These are phyloP conservation scores for Penicillium sp. DNA, from an alignment of 2,329 filamentous ascomycete genomes.

Conservation along the genomic window DNA sequence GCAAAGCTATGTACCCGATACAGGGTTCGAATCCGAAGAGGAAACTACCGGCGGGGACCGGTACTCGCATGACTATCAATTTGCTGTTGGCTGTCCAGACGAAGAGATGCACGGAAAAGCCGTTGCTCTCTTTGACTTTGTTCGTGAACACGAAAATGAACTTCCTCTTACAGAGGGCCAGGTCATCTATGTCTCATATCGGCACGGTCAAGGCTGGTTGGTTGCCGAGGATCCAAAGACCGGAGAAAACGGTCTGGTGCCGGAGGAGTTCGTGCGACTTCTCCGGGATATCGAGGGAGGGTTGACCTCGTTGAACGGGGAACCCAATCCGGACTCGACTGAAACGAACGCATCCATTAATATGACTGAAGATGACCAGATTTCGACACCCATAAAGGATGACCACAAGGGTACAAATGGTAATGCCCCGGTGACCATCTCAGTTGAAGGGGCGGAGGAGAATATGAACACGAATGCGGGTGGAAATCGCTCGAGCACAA, in stretches of 20 bases:
- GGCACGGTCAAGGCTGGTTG: conserved; percentile 94
- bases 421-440: conserved; percentile 5
- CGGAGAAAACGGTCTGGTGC: conserved; percentile 87
- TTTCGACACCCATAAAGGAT: conserved; percentile 32
- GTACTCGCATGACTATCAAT: conserved; percentile 89
- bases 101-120: conserved; percentile 98
- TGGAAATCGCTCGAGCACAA: conserved; percentile 16
- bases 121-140: conserved; percentile 92
- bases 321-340: conserved; percentile 43
- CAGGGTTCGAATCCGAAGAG: conserved; percentile 42
- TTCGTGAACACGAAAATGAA: conserved; percentile 94
- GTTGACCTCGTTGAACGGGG: conserved; percentile 65
- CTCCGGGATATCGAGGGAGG: conserved; percentile 91
- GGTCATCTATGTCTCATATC: conserved; percentile 92
- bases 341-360: conserved; percentile 56
- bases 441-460: conserved; percentile 2
- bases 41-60: conserved; percentile 61
- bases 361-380: conserved; percentile 43
- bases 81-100: conserved; percentile 90
- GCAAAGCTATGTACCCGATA: conserved; percentile 31
- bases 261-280: conserved; percentile 91
- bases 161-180: conserved; percentile 89
- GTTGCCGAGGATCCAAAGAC: conserved; percentile 95
- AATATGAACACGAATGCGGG: conserved; percentile 5
- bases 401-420: conserved; percentile 17